phyloP scores from a whole-genome alignment of 345 rosid genomes.

The Aquilaria malaccensis region DNA sequence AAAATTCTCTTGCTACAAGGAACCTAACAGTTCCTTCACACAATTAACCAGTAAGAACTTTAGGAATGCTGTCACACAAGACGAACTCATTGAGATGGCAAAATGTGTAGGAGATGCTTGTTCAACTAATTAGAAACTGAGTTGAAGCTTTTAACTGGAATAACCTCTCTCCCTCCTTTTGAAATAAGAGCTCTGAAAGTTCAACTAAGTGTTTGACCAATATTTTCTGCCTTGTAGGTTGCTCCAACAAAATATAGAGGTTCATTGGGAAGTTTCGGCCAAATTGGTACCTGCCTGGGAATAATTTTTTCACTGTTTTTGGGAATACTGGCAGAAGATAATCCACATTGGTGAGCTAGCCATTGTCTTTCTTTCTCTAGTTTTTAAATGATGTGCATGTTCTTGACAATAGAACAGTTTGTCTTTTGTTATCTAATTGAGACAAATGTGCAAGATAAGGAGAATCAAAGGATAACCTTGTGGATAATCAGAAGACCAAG shows the following conservation, averaged over 20 bases:
- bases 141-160: no score
- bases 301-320: constrained; percentile 50
- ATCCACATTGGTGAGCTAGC: constrained; percentile 67
- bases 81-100: no score
- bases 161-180: no score
- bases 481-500: no score
- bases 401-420: constrained; percentile 3
- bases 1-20: no score
- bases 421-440: neutral
- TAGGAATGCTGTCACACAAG: no score
- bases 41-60: no score
- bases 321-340: constrained; percentile 52
- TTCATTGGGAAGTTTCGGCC: constrained; percentile 55
- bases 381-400: neutral
- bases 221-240: constrained; percentile 35
- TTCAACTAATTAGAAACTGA: no score
- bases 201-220: neutral
- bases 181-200: no score
- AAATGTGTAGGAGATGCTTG: no score
- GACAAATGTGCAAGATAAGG: neutral
- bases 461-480: neutral
- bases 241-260: constrained; percentile 77
- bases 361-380: constrained; percentile 2
- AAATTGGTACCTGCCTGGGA: constrained; percentile 72
- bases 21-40: no score